Conservation (phyloP, 1,284 basidiomycete species). For the Xerocomus minutiporus region DNA sequence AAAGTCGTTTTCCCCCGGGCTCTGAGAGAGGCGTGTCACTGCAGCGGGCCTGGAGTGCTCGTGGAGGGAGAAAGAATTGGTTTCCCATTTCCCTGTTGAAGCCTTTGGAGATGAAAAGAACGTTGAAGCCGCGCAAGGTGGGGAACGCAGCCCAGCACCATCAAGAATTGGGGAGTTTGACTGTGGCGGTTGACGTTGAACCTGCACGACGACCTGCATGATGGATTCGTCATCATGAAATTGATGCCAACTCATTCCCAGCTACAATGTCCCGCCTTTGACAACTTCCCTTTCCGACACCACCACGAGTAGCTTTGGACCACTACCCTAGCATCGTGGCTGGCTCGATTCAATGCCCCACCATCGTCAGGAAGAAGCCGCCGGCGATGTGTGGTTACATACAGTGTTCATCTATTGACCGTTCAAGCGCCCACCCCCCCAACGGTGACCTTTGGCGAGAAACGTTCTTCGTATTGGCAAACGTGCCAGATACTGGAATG, state of each 20-base stretch:
- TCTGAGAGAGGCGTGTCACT: neutral
- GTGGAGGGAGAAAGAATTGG: neutral
- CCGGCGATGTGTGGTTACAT: neutral
- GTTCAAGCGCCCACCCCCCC: neutral
- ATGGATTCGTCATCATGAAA: neutral
- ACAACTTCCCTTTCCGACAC: neutral
- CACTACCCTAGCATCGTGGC: neutral
- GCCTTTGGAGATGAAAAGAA: neutral
- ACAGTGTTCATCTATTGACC: neutral
- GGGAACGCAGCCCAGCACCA: neutral
- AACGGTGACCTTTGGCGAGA: neutral
- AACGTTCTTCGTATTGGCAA: neutral
- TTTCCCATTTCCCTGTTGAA: neutral
- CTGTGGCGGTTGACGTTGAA: too few relatives aligned
- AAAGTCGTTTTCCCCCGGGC: too few relatives aligned
- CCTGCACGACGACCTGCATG: too few relatives aligned
- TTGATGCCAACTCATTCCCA: too few relatives aligned
- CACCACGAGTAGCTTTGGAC: neutral
- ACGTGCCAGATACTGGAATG: neutral
- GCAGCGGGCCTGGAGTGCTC: neutral
- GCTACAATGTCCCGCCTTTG: too few relatives aligned
- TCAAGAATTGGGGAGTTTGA: neutral
- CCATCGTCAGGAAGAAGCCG: neutral
- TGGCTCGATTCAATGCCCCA: neutral
- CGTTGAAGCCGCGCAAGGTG: neutral